Evolutionary conservation across 768 basidiomycete genomes (phyloP).

Genomic region (Gloeophyllum trabeum): DNA sequence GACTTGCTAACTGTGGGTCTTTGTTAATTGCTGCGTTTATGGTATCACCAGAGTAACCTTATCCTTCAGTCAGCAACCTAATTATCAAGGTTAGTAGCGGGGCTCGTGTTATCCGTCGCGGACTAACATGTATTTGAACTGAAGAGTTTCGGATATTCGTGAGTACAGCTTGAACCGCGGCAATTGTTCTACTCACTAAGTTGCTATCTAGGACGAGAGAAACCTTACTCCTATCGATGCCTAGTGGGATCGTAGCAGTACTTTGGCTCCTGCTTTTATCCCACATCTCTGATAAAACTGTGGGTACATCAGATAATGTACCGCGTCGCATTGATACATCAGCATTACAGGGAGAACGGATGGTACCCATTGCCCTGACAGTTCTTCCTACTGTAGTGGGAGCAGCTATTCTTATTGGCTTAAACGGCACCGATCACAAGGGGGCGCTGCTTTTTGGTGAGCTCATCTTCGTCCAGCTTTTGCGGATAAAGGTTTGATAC

Average conservation of each 20-base stretch:
- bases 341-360: conserved; percentile 34
- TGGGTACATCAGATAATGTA: too few relatives aligned
- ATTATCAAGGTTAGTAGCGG: conserved; percentile 24
- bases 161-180: neutral
- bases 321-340: neutral
- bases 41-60: too few relatives aligned
- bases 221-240: conserved; percentile 48
- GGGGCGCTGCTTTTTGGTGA: conserved; percentile 45
- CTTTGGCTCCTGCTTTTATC: conserved; percentile 39
- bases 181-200: conserved; percentile 19
- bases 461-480: too few relatives aligned
- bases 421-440: conserved; percentile 36
- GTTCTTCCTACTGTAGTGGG: conserved; percentile 43
- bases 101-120: neutral
- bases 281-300: conserved; percentile 58
- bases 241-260: conserved; percentile 39
- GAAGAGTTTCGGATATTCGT: neutral
- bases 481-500: too few relatives aligned
- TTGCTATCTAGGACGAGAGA: conserved; percentile 60
- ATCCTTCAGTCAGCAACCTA: conserved; percentile 42
- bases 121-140: neutral
- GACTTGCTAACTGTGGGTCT: conserved; percentile 44
- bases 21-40: neutral
- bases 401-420: conserved; percentile 39
- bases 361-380: conserved; percentile 48